Evolutionary conservation across 192 early-diverging fungal species (phyloP).

Genomic region (Podila minutissima): DNA sequence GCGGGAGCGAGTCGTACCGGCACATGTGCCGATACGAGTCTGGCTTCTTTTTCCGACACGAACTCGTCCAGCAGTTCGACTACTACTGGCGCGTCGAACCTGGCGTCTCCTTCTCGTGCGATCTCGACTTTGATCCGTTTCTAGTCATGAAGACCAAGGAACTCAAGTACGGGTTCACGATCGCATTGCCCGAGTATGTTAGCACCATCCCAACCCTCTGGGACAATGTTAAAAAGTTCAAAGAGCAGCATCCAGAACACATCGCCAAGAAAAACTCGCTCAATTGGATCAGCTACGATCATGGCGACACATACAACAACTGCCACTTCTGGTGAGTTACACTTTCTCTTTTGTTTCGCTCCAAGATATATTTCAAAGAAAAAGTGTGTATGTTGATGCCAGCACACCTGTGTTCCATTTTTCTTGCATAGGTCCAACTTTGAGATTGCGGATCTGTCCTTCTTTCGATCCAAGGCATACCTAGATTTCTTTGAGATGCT

Average conservation of each 20-base stretch:
- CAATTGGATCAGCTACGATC: conserved; percentile 65
- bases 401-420: not conserved
- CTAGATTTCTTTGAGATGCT: conserved; percentile 71
- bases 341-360: not conserved
- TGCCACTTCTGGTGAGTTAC: conserved; percentile 74
- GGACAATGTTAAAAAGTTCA: conserved; percentile 68
- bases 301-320: conserved; percentile 65
- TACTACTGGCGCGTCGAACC: conserved; percentile 92
- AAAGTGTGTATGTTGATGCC: not conserved
- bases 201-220: conserved; percentile 80
- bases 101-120: conserved; percentile 79
- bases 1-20: conserved; percentile 79
- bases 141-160: conserved; percentile 76
- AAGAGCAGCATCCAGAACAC: conserved; percentile 59
- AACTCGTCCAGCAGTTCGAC: conserved; percentile 71
- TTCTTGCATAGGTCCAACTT: conserved; percentile 87
- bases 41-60: conserved; percentile 83
- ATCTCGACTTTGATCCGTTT: conserved; percentile 87
- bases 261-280: conserved; percentile 64
- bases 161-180: conserved; percentile 77
- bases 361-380: not conserved
- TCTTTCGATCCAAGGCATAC: conserved; percentile 75
- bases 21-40: conserved; percentile 89
- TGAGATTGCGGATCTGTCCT: conserved; percentile 82
- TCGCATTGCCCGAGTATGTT: conserved; percentile 71